phyloP scores from a whole-genome alignment of 179 eudicot genomes.

The Sideroxylon spinosum region DNA sequence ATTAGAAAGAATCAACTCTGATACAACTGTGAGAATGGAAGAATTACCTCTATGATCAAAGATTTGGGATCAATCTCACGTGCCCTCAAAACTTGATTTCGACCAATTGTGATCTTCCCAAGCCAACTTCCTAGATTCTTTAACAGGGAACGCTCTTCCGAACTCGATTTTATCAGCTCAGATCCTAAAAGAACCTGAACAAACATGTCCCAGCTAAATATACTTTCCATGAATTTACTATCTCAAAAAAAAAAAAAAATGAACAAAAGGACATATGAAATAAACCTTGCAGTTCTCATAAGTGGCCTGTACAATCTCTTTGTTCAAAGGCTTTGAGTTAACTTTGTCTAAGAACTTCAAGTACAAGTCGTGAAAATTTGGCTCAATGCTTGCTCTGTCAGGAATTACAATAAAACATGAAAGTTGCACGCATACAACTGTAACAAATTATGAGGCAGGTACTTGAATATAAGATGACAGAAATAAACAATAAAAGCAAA shows the following conservation, averaged over 20 bases:
- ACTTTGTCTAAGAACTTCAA: constrained; percentile 86
- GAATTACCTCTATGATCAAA: constrained; percentile 66
- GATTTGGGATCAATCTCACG: constrained; percentile 89
- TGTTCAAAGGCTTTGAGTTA: constrained; percentile 55
- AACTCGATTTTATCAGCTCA: constrained; percentile 93
- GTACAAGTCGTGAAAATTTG: constrained; percentile 88
- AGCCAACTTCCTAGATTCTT: constrained; percentile 98
- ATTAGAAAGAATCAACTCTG: background rate
- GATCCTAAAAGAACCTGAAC: constrained; percentile 85
- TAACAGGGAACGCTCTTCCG: constrained; percentile 92
- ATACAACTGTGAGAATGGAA: background rate
- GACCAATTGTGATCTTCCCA: constrained; percentile 91
- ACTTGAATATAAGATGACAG: background rate
- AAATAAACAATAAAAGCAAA: background rate
- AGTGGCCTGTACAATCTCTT: constrained; percentile 70
- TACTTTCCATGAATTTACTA: background rate
- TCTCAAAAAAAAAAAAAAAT: background rate
- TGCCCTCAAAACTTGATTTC: constrained; percentile 75
- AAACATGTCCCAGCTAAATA: background rate
- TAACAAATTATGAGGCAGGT: constrained; percentile 1
- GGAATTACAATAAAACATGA: constrained; percentile 1
- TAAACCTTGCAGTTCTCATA: constrained; percentile 95
- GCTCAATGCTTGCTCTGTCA: constrained; percentile 93
- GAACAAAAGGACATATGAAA: background rate
- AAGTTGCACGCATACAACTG: background rate